Base-by-base conservation (phyloP, 1,284 basidiomycete genomes). In the Ceratobasidium papillatum region DNA sequence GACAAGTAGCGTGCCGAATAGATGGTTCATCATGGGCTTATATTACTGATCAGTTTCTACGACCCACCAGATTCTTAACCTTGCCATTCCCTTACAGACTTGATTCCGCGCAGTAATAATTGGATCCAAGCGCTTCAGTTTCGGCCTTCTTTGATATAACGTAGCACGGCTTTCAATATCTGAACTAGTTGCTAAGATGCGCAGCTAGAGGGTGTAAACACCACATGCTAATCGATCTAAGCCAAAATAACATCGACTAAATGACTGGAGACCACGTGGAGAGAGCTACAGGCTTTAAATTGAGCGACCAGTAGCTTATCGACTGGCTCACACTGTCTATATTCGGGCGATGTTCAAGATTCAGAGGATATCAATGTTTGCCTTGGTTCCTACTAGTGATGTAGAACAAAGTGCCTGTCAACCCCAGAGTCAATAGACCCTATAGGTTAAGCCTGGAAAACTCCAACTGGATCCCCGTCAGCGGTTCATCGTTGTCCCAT, bases 1-100 rank as follows among this genome's bases (percentile, higher is more conserved):
- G 65, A 19, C 4, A 41, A 41, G 38, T 41, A 45, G 25, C 45
- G 54, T 58, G 51, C 66, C 66, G 38, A 59, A 47, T 38, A 43
- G 19, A 27, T 41, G 66, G 66, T 38, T 38, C 66, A 71, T 71
- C 54, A 71, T 54, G n/a, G 36, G 34, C 17, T 38, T 38, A 71
- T 71, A 71, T 71, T 59, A 34, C 19, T 30, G 34, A 12, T 45
- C 38, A 27, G 45, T 58, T 59, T 71, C 19, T 47, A 41, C 49
- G 38, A 9, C 34, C 17, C 25, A 47, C 51, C 25, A 34, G 41
- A 58, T 71, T 36, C 52, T 12, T 32, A 30, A 41, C 36, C 59
- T 41, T 54, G 14, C 51, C 65, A 25, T 27, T 30, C 41, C 65
- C 34, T 14, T 32, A 30, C 11, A 7, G 3, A 62, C 38, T 11